Evolutionary conservation across 1,139 yeast genomes (phyloP), one percentile per base, ranked within the genome.

Genomic region (Trichomonascaceae sp.): DNA sequence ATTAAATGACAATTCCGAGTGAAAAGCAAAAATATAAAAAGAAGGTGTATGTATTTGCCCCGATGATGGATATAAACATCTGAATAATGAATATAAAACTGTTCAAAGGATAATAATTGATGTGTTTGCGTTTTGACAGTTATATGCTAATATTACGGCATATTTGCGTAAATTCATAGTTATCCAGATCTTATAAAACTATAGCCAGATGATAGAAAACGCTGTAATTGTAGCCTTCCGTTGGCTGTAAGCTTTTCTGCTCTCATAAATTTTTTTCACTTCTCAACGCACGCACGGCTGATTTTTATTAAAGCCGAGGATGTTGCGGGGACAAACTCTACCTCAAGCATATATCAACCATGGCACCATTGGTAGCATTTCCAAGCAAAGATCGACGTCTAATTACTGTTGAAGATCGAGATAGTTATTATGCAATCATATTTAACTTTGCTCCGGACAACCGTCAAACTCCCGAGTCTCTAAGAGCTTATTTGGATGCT

Each of bases 371-470:
- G 13, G 30, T 52, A 17, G 20, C 45, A 17, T 53, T 53, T 45
- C 55, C 55, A 7, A 18, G 49, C 10, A 49, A 49, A 9, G 44
- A 43, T 2, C 18, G 17, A 17, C 54, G 46, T 9, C 39, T 49
- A 6, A 30, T 53, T 7, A 20, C 50, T 20, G 45, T 52, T 12
- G 52, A 53, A 18, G 50, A 49, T 15, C 19, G 38, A 44, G 61
- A 54, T 15, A 54, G 53, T 30, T 67, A 66, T 59, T 70, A 70
- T 53, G 59, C 70, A 12, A 56, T 71, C 19, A 65, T 65, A 49
- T 61, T 67, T 55, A 63, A 61, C 51, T 55, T 59, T 15, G 68
- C 70, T 10, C 74, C 74, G 1, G 75, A 71, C 52, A 71, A 71
- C 58, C 58, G 75, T 19, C 66, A 66, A 51, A 66, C 68, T 6